Evolutionary conservation across 2,329 filamentous ascomycete species (phyloP), one percentile per base, ranked within the genome.

Genomic region (Colletotrichum sp.): DNA sequence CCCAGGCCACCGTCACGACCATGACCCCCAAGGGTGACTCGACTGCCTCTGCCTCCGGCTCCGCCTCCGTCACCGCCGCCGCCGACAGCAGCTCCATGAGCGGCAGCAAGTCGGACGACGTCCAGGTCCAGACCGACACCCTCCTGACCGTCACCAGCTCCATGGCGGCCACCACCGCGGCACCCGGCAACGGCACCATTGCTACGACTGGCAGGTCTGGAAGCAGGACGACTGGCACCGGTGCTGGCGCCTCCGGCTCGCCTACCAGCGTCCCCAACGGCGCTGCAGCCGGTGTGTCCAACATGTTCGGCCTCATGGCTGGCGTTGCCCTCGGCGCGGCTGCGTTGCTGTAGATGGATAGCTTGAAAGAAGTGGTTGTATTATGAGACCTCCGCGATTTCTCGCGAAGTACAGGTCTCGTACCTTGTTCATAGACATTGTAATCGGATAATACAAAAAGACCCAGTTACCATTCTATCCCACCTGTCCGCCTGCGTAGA

Each of bases 401-500:
- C 30, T 28, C 8, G 18, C 18, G 8, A 52, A 13, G 9, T 32
- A 57, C 6, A 28, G 21, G 64, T 24, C 16, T 24, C 16, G 24
- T 2, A 13, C 7, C 58, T 34, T 32, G 30, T 24, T 34, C 15
- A 30, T 64, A 57, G 24, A 63, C n/a, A 36, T 66, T n/a, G 15
- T 66, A 74, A 61, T 55, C 28, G 16, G 24, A 38, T 65, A 71
- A 61, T 68, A 61, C 26, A 48, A 34, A 34, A 21, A 24, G n/a
- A 48, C 24, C 26, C 26, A 60, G 18, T 26, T 71, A 12, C 15
- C 15, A 18, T 38, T 26, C 13, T 48, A 36, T 32, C 13, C 36
- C 16, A 66, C 48, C 6, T 26, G 60, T 1, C 61, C 67, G 6
- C 61, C 34, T 12, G 61, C 1, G 81, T 9, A 84, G 78, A 65